A percentile compares a stretch with the other conserved stretches of the same genome.
These are phyloP conservation scores for Medicago arabica DNA, from an alignment of 306 rosid genomes.

Conservation along the genomic window DNA sequence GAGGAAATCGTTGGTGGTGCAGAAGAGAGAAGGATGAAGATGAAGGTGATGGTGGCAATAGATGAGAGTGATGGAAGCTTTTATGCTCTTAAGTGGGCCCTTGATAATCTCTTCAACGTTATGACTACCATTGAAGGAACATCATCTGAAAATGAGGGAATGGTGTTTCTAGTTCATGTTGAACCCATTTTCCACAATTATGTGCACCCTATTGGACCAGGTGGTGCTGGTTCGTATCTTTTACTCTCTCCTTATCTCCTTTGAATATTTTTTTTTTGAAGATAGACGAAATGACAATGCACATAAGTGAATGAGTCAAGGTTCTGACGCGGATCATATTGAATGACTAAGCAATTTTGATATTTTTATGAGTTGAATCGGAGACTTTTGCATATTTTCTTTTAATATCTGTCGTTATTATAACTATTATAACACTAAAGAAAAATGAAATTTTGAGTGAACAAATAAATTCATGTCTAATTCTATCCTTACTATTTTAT, in stretches of 20 bases:
- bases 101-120: conserved; percentile 46
- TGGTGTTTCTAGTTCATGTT: conserved; percentile 57
- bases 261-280: too few relatives aligned
- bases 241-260: too few relatives aligned
- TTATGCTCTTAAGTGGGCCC: conserved; percentile 68
- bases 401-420: too few relatives aligned
- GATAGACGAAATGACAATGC: too few relatives aligned
- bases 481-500: too few relatives aligned
- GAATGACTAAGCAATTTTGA: too few relatives aligned
- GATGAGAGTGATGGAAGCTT: conserved; percentile 74
- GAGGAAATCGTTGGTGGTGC: conserved; percentile 25
- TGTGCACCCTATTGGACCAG: conserved; percentile 51
- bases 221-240: conserved; percentile 48
- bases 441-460: neutral
- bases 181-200: conserved; percentile 47
- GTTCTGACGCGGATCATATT: too few relatives aligned
- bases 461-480: neutral
- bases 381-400: too few relatives aligned
- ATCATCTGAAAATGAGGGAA: conserved; percentile 31
- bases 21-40: conserved; percentile 34
- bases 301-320: too few relatives aligned
- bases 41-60: conserved; percentile 72
- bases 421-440: too few relatives aligned
- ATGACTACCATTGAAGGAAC: conserved; percentile 23
- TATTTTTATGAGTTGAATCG: too few relatives aligned